phyloP scores from a whole-genome alignment of 192 early-diverging fungal species.

The Kappamyces sp. region DNA sequence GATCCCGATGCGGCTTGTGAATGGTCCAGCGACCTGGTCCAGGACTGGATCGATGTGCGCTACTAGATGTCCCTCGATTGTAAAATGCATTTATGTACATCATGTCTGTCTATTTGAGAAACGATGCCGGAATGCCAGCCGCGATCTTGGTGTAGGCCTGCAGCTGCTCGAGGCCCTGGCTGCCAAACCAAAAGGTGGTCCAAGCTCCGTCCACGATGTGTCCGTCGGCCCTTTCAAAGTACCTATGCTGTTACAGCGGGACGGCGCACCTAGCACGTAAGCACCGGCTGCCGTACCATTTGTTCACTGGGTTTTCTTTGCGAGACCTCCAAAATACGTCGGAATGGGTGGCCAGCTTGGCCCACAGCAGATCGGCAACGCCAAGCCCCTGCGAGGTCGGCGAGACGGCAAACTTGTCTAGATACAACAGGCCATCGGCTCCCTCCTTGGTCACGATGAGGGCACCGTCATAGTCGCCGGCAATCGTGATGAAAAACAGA shows the following conservation, averaged over 20 bases:
- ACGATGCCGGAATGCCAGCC: no score
- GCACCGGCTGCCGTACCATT: conserved; percentile 67
- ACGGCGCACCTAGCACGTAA: not conserved
- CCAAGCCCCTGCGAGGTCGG: conserved; percentile 86
- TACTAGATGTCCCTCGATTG: no score
- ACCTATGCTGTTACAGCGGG: not conserved
- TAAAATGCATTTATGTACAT: no score
- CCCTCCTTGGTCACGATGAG: conserved; percentile 73
- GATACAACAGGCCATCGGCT: conserved; percentile 40
- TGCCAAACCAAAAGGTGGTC: not conserved
- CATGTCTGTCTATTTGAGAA: no score
- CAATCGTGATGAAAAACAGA: conserved; percentile 63
- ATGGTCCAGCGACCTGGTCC: no score
- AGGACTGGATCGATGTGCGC: no score
- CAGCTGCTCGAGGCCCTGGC: no score
- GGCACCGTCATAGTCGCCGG: conserved; percentile 89
- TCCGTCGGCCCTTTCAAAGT: not conserved
- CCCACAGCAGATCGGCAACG: conserved; percentile 92
- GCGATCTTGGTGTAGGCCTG: no score
- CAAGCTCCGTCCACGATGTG: not conserved
- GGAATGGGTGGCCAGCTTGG: conserved; percentile 63
- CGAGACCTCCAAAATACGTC: conserved; percentile 80
- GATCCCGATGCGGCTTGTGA: no score
- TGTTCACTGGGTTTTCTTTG: conserved; percentile 81
- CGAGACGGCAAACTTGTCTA: conserved; percentile 90